Percentiles rank a stretch among this genome's conserved stretches.
phyloP scores from a whole-genome alignment of 148 eudicot species.

The Persicaria maculosa region DNA sequence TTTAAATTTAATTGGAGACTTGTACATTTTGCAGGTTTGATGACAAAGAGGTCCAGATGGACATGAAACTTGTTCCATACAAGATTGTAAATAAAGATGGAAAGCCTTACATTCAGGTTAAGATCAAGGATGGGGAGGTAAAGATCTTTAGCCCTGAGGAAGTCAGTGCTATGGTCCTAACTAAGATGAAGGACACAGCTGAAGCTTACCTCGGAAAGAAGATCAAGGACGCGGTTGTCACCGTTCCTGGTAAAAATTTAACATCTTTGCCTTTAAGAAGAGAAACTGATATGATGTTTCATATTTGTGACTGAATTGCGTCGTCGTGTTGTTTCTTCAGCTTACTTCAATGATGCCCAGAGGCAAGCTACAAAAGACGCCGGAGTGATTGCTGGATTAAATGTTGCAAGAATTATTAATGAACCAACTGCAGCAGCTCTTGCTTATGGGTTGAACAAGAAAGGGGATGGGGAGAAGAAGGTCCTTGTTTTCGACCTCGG shows the following conservation, averaged over 20 bases:
- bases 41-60: constrained; percentile 11
- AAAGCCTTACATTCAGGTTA: constrained; percentile 14
- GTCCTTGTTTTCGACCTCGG: constrained; percentile 12
- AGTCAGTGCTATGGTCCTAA: constrained; percentile 13
- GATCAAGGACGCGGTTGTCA: constrained; percentile 15
- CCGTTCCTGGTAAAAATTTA: constrained; percentile 10
- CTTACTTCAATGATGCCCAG: constrained; percentile 13
- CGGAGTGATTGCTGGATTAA: constrained; percentile 10
- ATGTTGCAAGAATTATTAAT: constrained; percentile 12
- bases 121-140: constrained; percentile 8
- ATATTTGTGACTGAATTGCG: not conserved
- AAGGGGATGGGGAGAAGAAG: constrained; percentile 9
- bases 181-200: constrained; percentile 14
- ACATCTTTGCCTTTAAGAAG: not conserved
- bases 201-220: constrained; percentile 14
- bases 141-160: constrained; percentile 14
- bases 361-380: constrained; percentile 15
- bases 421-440: constrained; percentile 14
- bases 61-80: constrained; percentile 12
- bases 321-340: not conserved
- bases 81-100: constrained; percentile 14
- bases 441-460: constrained; percentile 14
- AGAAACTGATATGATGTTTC: not conserved
- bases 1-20: not conserved
- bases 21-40: constrained; percentile 5